phyloP scores from a whole-genome alignment of 192 early-diverging fungal species.

The Mortierella antarctica region DNA sequence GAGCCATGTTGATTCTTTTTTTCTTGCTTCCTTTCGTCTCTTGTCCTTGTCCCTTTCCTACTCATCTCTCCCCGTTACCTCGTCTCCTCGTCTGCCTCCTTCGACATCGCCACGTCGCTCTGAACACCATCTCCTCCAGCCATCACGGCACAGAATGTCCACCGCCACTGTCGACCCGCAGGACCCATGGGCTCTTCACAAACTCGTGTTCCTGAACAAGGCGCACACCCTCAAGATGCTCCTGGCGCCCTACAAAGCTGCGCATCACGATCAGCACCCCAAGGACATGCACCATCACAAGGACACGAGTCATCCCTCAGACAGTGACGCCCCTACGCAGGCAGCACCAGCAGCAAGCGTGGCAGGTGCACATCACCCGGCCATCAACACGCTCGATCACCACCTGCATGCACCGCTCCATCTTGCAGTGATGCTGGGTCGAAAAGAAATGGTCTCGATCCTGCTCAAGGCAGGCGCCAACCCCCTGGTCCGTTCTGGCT shows the following conservation, averaged over 20 bases:
- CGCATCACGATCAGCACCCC: neutral
- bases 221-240: slow-evolving; percentile 41
- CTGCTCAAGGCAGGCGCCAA: slow-evolving; percentile 43
- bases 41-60: neutral
- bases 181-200: slow-evolving; percentile 42
- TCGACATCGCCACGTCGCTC: neutral
- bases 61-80: neutral
- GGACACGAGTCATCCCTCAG: neutral
- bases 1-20: neutral
- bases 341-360: neutral
- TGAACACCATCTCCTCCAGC: neutral
- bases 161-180: slow-evolving; percentile 32
- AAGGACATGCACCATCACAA: neutral
- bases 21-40: neutral
- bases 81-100: neutral
- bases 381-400: slow-evolving; percentile 39
- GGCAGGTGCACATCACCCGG: slow-evolving; percentile 12
- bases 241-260: slow-evolving; percentile 24
- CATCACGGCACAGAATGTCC: neutral
- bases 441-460: slow-evolving; percentile 31
- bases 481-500: slow-evolving; percentile 41
- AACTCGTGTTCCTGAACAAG: slow-evolving; percentile 46
- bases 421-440: slow-evolving; percentile 50
- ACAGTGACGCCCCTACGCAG: neutral
- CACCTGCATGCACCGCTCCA: slow-evolving; percentile 42